Base-by-base conservation (phyloP, 2,329 filamentous ascomycete species). In the Trichoderma koningii region DNA sequence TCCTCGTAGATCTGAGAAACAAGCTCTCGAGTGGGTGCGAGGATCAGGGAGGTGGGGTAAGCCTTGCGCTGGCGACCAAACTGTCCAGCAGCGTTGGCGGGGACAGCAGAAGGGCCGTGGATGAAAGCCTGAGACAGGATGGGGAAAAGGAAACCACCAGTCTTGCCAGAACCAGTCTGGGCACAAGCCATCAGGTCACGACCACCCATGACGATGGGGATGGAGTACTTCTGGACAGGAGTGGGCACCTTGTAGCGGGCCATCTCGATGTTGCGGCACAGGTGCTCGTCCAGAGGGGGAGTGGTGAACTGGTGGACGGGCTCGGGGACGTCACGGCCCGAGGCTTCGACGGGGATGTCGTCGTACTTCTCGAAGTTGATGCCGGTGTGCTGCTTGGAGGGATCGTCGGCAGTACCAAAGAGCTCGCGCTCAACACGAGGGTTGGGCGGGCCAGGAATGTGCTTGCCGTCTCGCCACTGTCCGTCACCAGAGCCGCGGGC, bases 361-460 rank as follows among this genome's bases (percentile, higher is more conserved):
- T 99, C 95, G 81, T 99, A 99, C 85, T 99, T 99, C 83, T 97
- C 90, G 77, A 99, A 99, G 87, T 99, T 99, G 90, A 99, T 98
- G 80, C 95, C 95, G 41, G 93, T 97, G 75, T 96, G 91, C 79
- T 97, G 91, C 85, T 97, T 98, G 71, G 90, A 88, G 69, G 94
- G 92, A 75, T 98, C 95, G 78, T 98, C 94, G 72, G 89, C 83
- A 57, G 90, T 83, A 74, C 95, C 95, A 77, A 97, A 99, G 60
- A 99, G 90, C 76, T 99, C 95, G 73, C 93, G 93, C 86, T 99
- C 95, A 53, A 96, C 71, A 72, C 94, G 93, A 69, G 89, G 85
- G 82, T 98, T 98, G 72, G 89, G 79, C 69, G 93, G 92, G 66
- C 95, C 95, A 67, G 94, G 86, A 73, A 97, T 83, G 82, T 99